Conservation (phyloP, 2,329 filamentous ascomycete genomes). For the Phialophora macrospora region DNA sequence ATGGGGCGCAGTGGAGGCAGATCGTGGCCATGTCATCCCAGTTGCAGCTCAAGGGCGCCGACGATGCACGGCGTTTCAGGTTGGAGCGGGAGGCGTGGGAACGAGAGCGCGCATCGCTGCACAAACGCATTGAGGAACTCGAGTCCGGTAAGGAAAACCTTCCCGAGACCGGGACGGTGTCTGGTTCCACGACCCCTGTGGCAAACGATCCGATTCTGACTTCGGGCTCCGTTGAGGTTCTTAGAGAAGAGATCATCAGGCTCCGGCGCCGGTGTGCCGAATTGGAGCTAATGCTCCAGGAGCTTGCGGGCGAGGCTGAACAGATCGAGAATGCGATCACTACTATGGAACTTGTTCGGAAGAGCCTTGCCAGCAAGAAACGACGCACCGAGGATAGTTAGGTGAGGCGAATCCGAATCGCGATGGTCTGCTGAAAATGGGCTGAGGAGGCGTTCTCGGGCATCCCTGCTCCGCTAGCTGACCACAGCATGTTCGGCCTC, state of each 20-base stretch:
- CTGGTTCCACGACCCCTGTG: slow-evolving; percentile 31
- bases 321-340: slow-evolving; percentile 34
- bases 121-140: slow-evolving; percentile 45
- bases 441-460: neutral
- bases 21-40: slow-evolving; percentile 58
- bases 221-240: slow-evolving; percentile 36
- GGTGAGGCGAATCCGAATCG: slow-evolving; percentile 14
- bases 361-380: slow-evolving; percentile 25
- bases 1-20: slow-evolving; percentile 56
- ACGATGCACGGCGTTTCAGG: slow-evolving; percentile 51
- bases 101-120: slow-evolving; percentile 46
- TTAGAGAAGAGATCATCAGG: slow-evolving; percentile 36
- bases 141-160: slow-evolving; percentile 39
- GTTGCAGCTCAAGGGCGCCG: slow-evolving; percentile 51
- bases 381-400: slow-evolving; percentile 28
- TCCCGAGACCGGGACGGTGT: slow-evolving; percentile 23
- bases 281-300: slow-evolving; percentile 35
- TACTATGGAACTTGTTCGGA: slow-evolving; percentile 45
- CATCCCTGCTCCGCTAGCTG: neutral
- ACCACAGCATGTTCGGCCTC: neutral
- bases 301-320: slow-evolving; percentile 34
- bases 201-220: slow-evolving; percentile 33
- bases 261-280: slow-evolving; percentile 34
- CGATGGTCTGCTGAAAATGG: slow-evolving; percentile 9
- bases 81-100: slow-evolving; percentile 46